A percentile compares a stretch with the other conserved stretches of the same genome.
Evolutionary conservation across 495 filamentous ascomycete species (phyloP).

Genomic region (Tuber umbilicatum): DNA sequence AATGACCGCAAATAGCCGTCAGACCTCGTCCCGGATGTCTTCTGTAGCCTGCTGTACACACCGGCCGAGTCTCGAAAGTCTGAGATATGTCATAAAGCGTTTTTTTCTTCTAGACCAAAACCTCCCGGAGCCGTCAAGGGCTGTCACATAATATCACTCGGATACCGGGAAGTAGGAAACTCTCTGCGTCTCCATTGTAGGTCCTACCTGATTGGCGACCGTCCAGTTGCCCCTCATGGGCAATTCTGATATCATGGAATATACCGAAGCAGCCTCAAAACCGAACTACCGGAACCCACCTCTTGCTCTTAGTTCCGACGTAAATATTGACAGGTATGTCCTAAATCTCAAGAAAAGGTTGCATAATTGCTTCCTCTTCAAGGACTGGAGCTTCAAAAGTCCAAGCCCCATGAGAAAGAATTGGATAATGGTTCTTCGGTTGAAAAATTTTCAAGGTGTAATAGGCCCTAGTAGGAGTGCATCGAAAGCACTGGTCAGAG

Average conservation of each 20-base stretch:
- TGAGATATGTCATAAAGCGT: not conserved
- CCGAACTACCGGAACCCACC: not conserved
- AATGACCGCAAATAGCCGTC: not conserved
- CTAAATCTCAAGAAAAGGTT: not conserved
- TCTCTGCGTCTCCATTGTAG: not conserved
- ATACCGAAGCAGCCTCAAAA: not conserved
- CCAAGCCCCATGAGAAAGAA: not conserved
- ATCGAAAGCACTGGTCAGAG: not conserved
- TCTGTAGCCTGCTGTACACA: not conserved
- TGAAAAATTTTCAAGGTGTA: not conserved
- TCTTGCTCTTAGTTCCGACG: not conserved
- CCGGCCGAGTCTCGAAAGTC: not conserved
- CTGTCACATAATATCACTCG: not conserved
- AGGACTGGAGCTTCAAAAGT: not conserved
- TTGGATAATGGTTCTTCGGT: not conserved
- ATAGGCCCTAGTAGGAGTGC: not conserved
- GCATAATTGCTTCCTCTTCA: not conserved
- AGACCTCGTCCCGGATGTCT: not conserved
- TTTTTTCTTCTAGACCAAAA: not conserved
- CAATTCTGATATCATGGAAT: not conserved
- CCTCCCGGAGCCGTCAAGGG: not conserved
- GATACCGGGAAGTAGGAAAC: not conserved
- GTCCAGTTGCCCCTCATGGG: not conserved
- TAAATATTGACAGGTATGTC: not conserved
- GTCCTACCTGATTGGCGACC: not conserved